These are phyloP conservation scores for Neolentinus lepideus DNA, from an alignment of 1,284 basidiomycete genomes.

Conservation along the genomic window DNA sequence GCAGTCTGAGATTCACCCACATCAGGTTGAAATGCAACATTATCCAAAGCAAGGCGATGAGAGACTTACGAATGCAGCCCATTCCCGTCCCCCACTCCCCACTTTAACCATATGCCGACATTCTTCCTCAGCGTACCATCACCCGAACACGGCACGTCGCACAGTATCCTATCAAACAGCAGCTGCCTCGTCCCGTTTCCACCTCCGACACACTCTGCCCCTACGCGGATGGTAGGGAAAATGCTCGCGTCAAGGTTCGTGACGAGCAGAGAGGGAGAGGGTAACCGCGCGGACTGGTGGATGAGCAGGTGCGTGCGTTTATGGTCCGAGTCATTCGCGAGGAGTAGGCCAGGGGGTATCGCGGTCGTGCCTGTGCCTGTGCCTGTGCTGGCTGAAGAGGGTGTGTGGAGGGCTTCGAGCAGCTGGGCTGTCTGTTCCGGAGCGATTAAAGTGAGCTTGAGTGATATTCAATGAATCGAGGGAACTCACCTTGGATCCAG, in stretches of 20 bases:
- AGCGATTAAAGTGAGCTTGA: slow-evolving; percentile 1
- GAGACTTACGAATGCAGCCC: slow-evolving; percentile 75
- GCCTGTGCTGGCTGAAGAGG: slow-evolving; percentile 44
- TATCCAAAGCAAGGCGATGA: not conserved
- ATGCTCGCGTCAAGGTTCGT: slow-evolving; percentile 95
- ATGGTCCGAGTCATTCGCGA: slow-evolving; percentile 90
- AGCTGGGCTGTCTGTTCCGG: slow-evolving; percentile 74
- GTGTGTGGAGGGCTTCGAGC: slow-evolving; percentile 80
- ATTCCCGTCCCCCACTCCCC: slow-evolving; percentile 87
- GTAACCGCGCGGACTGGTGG: slow-evolving; percentile 94
- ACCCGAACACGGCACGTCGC: slow-evolving; percentile 96
- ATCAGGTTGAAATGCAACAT: too few relatives aligned
- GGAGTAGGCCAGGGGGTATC: slow-evolving; percentile 54
- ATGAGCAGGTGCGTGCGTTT: slow-evolving; percentile 96
- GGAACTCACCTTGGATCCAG: slow-evolving; percentile 81
- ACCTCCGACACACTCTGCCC: not conserved
- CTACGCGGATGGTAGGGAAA: slow-evolving; percentile 58
- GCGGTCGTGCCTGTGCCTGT: too few relatives aligned
- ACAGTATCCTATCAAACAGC: slow-evolving; percentile 89
- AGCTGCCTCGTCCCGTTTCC: slow-evolving; percentile 27
- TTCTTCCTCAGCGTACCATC: slow-evolving; percentile 98
- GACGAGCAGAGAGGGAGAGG: slow-evolving; percentile 89
- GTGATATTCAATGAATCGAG: not conserved
- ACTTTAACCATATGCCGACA: slow-evolving; percentile 90
- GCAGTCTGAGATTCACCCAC: slow-evolving; percentile 60